phyloP scores from a whole-genome alignment of 768 basidiomycete genomes.

The Podaxis sp. region DNA sequence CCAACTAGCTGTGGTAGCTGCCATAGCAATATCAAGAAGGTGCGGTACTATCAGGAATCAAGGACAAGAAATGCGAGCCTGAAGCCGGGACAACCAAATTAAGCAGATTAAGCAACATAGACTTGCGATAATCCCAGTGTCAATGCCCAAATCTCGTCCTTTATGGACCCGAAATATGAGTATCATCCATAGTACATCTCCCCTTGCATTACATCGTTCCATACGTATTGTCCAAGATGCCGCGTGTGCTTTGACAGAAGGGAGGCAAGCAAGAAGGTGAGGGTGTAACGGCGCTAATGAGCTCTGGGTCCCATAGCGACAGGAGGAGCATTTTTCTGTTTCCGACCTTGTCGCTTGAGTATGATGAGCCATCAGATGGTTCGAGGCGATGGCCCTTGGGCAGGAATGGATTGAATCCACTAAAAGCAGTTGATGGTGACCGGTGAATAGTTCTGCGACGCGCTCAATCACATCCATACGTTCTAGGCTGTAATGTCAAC shows the following conservation, averaged over 20 bases:
- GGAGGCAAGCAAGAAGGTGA: too few relatives aligned
- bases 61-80: neutral
- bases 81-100: neutral
- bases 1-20: too few relatives aligned
- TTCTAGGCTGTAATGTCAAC: neutral
- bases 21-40: neutral
- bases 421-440: slow-evolving; percentile 8
- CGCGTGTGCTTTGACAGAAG: neutral
- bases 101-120: slow-evolving; percentile 9
- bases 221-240: neutral
- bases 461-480: slow-evolving; percentile 10
- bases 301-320: neutral
- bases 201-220: neutral
- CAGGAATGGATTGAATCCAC: slow-evolving; percentile 11
- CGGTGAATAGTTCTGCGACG: slow-evolving; percentile 8
- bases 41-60: neutral
- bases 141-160: neutral
- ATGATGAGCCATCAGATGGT: slow-evolving; percentile 6
- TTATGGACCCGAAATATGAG: neutral
- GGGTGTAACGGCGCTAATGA: neutral
- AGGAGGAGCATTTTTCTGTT: neutral
- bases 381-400: slow-evolving; percentile 10
- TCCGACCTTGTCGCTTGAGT: neutral
- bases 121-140: slow-evolving; percentile 1
- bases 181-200: neutral